These are phyloP conservation scores for Leccinum griseonigrum DNA, from an alignment of 1,284 basidiomycete species.

Conservation along the genomic window DNA sequence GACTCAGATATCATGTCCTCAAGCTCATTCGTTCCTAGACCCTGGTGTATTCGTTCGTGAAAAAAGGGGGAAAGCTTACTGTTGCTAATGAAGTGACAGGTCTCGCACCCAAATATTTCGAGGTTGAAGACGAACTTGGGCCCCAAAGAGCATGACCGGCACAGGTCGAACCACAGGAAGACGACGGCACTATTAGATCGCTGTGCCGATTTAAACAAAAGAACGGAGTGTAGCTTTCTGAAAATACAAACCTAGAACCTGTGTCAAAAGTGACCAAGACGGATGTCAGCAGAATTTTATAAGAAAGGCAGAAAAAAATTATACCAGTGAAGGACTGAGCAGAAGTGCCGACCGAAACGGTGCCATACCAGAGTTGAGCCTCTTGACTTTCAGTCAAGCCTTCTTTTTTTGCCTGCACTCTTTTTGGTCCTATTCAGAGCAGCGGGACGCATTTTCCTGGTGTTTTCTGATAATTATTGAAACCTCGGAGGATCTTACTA, in stretches of 20 bases:
- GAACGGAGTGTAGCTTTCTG: not conserved
- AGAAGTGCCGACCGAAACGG: constrained; percentile 21
- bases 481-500: constrained; percentile 20
- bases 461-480: constrained; percentile 17
- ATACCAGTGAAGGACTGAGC: constrained; percentile 9
- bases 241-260: constrained; percentile 11
- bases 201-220: not conserved
- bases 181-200: not conserved
- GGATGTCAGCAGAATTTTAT: not conserved
- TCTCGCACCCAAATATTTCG: not conserved
- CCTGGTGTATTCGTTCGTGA: too few relatives aligned
- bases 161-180: not conserved
- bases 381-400: not conserved
- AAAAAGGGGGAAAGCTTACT: too few relatives aligned
- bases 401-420: too few relatives aligned
- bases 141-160: not conserved
- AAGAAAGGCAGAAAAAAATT: not conserved
- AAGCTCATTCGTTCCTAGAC: too few relatives aligned
- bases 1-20: too few relatives aligned
- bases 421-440: not conserved
- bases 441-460: constrained; percentile 8
- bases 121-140: not conserved
- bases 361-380: constrained; percentile 21
- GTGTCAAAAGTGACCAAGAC: constrained; percentile 23
- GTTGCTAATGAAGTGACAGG: too few relatives aligned